Evolutionary conservation across 2,329 filamentous ascomycete genomes (phyloP), one percentile per base, ranked within the genome.

Genomic region (Fusarium napiforme): DNA sequence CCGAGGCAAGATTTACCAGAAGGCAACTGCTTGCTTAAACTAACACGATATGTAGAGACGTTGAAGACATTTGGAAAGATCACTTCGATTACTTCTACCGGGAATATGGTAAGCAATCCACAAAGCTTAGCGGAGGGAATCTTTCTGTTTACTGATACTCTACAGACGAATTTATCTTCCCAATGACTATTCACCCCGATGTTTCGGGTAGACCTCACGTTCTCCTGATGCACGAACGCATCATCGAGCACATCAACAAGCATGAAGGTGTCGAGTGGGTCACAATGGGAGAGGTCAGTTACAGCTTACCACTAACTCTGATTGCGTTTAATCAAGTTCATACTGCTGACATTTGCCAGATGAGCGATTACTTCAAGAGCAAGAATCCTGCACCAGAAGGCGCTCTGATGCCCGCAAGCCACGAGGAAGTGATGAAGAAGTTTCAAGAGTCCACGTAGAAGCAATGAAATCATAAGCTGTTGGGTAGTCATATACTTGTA

Each of bases 171-270:
- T 60, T 60, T 16, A 60, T 60, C 26, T 60, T 92, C 77, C 92
- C 93, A 0, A 92, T 94, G 83, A 94, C 92, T 1, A 92, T 94
- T 45, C 92, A 94, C 79, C 92, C 92, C 0, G 92, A 94, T 78
- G 91, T 92, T 0, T 91, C 88, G 12, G 93, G 92, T 1, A 85
- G 91, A 39, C 92, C 92, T 2, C 92, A 94, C 80, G 92, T 91
- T 4, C 76, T 94, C 23, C 82, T 93, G 26, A 93, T 93, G 91
- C 90, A 93, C 75, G 91, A 94, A 81, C 72, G 80, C 23, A 67
- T 83, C 43, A 93, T 93, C 72, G 91, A 93, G 74, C 85, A 93
- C 70, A 92, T 93, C 77, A 93, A 91, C 69, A 85, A 84, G 67
- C 86, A 87, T 47, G 85, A 87, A 61, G 86, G 89, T 9, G 88